These are phyloP conservation scores for Hypoxylon sp. DNA, from an alignment of 2,329 filamentous ascomycete genomes.

Conservation along the genomic window DNA sequence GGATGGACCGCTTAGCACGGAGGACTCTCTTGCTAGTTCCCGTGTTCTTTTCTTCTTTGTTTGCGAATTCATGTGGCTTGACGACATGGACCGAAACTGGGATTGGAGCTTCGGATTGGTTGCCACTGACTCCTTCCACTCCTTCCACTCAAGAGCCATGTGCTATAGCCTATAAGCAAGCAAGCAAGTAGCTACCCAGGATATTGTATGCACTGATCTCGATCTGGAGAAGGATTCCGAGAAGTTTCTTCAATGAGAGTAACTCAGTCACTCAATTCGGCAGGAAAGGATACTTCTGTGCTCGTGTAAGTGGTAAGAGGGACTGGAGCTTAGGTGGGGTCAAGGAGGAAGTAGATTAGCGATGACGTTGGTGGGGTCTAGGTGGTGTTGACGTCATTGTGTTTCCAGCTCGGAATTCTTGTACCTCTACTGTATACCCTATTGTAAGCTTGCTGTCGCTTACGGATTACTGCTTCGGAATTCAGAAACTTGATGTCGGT, in stretches of 20 bases:
- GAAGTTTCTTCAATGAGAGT: conserved; percentile 14
- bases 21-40: conserved; percentile 22
- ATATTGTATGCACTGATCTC: conserved; percentile 35
- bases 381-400: conserved; percentile 37
- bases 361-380: conserved; percentile 44
- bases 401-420: conserved; percentile 3
- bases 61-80: conserved; percentile 33
- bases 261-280: conserved; percentile 16
- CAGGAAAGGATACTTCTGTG: conserved; percentile 10
- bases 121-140: conserved; percentile 17
- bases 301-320: conserved; percentile 16
- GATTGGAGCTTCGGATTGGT: conserved; percentile 40
- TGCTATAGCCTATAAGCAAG: too few relatives aligned
- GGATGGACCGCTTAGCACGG: conserved; percentile 31
- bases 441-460: background rate
- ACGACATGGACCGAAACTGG: conserved; percentile 24
- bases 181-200: background rate
- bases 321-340: conserved; percentile 19
- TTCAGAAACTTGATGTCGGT: background rate
- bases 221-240: conserved; percentile 25
- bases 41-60: conserved; percentile 13
- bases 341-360: conserved; percentile 12
- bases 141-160: conserved; percentile 16
- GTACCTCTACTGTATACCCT: background rate
- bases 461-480: background rate